A percentile compares a stretch with the other conserved stretches of the same genome.
Conservation (phyloP, 129 eudicot species). For the Glebionis coronaria region DNA sequence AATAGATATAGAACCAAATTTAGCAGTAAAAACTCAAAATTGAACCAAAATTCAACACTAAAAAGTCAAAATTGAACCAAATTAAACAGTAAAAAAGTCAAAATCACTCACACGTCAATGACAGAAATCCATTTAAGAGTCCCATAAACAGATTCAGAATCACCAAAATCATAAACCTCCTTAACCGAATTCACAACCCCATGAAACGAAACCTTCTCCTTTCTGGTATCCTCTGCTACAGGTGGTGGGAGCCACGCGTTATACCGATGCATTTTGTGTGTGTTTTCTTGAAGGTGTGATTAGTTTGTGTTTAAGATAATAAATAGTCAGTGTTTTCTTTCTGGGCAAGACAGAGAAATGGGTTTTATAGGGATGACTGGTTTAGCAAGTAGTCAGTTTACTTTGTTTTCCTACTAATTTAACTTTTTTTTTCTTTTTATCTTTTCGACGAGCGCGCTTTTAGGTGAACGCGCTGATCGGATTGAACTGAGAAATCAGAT, state of each 20-base stretch:
- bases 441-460: too few species aligned
- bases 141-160: conserved; percentile 89
- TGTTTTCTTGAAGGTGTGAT: too few species aligned
- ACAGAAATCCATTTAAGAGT: conserved; percentile 93
- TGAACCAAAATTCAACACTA: background rate
- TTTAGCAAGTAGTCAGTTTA: conserved; percentile 38
- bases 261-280: conserved; percentile 66
- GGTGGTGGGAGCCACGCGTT: conserved; percentile 98
- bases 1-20: too few species aligned
- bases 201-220: conserved; percentile 72
- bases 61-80: background rate
- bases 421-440: too few species aligned
- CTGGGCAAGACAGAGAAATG: conserved; percentile 43
- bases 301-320: background rate
- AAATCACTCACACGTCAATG: conserved; percentile 64
- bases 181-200: conserved; percentile 65
- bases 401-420: too few species aligned
- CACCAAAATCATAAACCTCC: conserved; percentile 45
- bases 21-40: background rate
- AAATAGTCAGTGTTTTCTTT: conserved; percentile 37
- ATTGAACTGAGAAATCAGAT: too few species aligned
- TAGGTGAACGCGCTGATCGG: too few species aligned
- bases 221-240: conserved; percentile 72
- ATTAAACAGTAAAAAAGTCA: background rate
- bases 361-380: conserved; percentile 55